These are phyloP conservation scores for Euclidium syriacum DNA, from an alignment of 345 rosid genomes.

Conservation along the genomic window DNA sequence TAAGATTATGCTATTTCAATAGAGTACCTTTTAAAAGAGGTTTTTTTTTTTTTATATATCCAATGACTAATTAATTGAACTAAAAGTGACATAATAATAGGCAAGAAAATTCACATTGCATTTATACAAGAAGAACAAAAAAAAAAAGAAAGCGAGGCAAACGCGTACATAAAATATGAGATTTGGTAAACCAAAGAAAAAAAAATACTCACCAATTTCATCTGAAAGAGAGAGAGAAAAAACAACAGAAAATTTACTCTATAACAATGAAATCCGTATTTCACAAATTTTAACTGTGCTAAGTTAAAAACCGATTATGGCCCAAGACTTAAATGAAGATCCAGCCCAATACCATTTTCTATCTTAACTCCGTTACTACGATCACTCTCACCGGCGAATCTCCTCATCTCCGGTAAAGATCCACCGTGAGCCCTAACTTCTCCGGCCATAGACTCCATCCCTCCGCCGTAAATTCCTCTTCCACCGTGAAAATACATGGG, in stretches of 20 bases:
- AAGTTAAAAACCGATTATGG: slow-evolving; percentile 26
- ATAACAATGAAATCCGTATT: neutral
- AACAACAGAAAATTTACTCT: neutral
- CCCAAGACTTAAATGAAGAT: slow-evolving; percentile 77
- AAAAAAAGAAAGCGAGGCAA: neutral
- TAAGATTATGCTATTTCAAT: no score
- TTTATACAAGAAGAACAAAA: slow-evolving; percentile 12
- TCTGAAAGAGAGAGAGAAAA: neutral
- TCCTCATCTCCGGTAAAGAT: slow-evolving; percentile 31
- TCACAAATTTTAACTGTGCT: neutral
- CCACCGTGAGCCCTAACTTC: slow-evolving; percentile 23
- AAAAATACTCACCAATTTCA: neutral
- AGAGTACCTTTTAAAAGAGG: no score
- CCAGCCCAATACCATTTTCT: slow-evolving; percentile 56
- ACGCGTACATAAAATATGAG: neutral
- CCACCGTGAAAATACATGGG: slow-evolving; percentile 25
- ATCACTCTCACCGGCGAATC: slow-evolving; percentile 36
- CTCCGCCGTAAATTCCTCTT: slow-evolving; percentile 8
- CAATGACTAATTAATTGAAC: neutral
- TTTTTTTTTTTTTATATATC: no score
- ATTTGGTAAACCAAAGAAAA: neutral
- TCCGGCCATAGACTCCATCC: slow-evolving; percentile 24
- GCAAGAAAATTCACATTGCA: slow-evolving; percentile 9
- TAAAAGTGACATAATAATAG: neutral
- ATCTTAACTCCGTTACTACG: slow-evolving; percentile 29